These are phyloP conservation scores for Pseudogymnoascus sp. DNA, from an alignment of 2,329 filamentous ascomycete genomes.

Conservation along the genomic window DNA sequence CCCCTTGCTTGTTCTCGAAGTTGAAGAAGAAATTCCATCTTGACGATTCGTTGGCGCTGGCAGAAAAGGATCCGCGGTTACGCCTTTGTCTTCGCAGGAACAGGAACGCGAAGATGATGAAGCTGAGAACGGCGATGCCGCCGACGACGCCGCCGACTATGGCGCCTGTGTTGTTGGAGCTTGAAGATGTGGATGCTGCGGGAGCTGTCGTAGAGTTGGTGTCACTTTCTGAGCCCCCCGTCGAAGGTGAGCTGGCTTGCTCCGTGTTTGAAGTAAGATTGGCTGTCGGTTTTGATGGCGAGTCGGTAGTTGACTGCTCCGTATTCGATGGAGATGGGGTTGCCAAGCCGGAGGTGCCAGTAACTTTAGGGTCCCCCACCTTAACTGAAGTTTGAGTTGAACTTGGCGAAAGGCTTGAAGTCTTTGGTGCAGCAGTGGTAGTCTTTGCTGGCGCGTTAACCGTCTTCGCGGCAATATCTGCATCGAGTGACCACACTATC, in stretches of 20 bases:
- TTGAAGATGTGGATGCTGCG: not conserved
- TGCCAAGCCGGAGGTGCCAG: not conserved
- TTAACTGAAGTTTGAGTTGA: not conserved
- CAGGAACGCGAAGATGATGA: slow-evolving; percentile 14
- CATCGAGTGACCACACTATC: slow-evolving; percentile 3
- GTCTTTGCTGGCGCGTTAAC: not conserved
- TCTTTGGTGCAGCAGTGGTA: not conserved
- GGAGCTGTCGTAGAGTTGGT: not conserved
- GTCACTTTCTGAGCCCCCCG: not conserved
- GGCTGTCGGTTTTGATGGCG: not conserved
- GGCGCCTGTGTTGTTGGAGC: slow-evolving; percentile 19
- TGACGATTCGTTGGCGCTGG: not conserved
- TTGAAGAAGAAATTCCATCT: not conserved
- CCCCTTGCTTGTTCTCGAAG: not conserved
- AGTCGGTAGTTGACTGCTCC: not conserved
- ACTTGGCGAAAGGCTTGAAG: not conserved
- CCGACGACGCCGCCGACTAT: slow-evolving; percentile 31
- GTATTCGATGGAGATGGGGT: not conserved
- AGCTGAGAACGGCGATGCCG: slow-evolving; percentile 29
- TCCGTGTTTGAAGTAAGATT: not conserved
- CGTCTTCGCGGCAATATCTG: not conserved
- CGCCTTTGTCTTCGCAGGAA: slow-evolving; percentile 9
- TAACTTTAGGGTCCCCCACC: too few species aligned
- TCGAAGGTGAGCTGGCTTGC: not conserved
- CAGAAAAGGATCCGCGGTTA: not conserved